Percentiles rank a stretch among this genome's conserved stretches.
Evolutionary conservation across 345 rosid species (phyloP).

Genomic region (Hevea brasiliensis): DNA sequence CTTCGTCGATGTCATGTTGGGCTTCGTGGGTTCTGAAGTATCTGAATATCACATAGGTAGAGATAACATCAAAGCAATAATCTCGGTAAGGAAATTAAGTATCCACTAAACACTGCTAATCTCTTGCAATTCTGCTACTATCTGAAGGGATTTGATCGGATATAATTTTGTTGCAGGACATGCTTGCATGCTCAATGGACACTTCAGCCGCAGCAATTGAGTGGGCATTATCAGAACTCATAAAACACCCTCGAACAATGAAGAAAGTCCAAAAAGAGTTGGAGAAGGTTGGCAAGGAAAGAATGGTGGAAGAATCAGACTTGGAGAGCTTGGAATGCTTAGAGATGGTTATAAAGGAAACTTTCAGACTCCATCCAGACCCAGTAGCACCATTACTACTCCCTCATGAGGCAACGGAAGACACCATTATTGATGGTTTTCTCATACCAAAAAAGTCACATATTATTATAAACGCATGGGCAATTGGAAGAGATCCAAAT

Average conservation of each 20-base stretch:
- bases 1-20: constrained; percentile 28
- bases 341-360: constrained; percentile 49
- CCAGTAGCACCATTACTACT: constrained; percentile 31
- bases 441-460: constrained; percentile 36
- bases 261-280: constrained; percentile 43
- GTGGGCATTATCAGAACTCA: constrained; percentile 27
- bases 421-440: constrained; percentile 31
- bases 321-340: constrained; percentile 32
- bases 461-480: constrained; percentile 36
- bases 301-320: constrained; percentile 51
- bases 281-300: constrained; percentile 38
- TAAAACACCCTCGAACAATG: constrained; percentile 34
- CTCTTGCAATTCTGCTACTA: too few species aligned
- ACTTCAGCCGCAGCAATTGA: constrained; percentile 25
- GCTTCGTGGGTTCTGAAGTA: constrained; percentile 26
- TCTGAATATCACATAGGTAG: constrained; percentile 19
- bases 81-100: constrained; percentile 11
- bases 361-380: constrained; percentile 53
- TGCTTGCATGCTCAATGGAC: constrained; percentile 26
- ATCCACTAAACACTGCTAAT: too few species aligned
- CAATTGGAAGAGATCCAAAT: constrained; percentile 44
- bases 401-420: constrained; percentile 40
- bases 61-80: constrained; percentile 32
- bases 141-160: too few species aligned
- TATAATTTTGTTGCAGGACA: constrained; percentile 12